phyloP scores from a whole-genome alignment of 179 eudicot genomes.

The Drosera spatulata region DNA sequence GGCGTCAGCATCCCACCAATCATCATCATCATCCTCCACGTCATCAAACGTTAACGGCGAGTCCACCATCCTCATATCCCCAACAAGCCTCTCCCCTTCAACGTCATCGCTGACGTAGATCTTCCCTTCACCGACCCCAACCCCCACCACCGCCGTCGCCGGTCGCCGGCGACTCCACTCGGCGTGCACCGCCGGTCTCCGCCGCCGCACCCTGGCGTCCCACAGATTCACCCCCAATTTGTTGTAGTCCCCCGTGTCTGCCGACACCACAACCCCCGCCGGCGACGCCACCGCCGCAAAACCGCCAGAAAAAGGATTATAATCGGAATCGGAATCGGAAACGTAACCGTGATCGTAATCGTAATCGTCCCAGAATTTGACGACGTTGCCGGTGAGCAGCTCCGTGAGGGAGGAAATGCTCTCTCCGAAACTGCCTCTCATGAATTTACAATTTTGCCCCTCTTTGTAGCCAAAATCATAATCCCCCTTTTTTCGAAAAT shows the following conservation, averaged over 20 bases:
- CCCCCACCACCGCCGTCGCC: constrained; percentile 2
- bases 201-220: constrained; percentile 19
- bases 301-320: constrained; percentile 7
- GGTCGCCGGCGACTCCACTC: constrained; percentile 27
- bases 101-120: constrained; percentile 25
- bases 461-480: constrained; percentile 1
- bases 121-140: constrained; percentile 18
- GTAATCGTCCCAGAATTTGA: constrained; percentile 38
- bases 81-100: constrained; percentile 19
- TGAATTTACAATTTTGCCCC: constrained; percentile 8
- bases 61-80: constrained; percentile 25
- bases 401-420: constrained; percentile 21
- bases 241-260: constrained; percentile 5
- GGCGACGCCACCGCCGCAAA: constrained; percentile 8
- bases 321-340: constrained; percentile 1
- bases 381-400: constrained; percentile 28
- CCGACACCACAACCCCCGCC: constrained; percentile 14
- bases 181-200: constrained; percentile 20
- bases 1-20: constrained; percentile 31
- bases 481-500: constrained; percentile 34
- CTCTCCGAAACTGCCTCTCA: not conserved
- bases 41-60: constrained; percentile 28
- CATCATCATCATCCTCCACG: not conserved
- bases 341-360: constrained; percentile 9
- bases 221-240: constrained; percentile 11